These are phyloP conservation scores for Kluyveromyces aestuarii DNA, from an alignment of 805 yeast species.

Conservation along the genomic window DNA sequence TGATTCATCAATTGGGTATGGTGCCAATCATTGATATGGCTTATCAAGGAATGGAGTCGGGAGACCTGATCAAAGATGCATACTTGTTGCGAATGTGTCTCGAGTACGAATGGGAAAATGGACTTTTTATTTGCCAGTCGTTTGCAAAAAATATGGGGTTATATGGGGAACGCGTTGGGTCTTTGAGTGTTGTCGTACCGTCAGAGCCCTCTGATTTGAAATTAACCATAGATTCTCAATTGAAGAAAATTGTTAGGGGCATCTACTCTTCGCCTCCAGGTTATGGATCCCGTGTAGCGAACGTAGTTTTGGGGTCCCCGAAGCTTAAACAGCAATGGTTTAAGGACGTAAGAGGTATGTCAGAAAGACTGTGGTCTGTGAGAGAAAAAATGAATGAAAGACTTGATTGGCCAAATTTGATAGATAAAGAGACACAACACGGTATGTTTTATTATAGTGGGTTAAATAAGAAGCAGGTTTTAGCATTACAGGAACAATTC, in stretches of 20 bases:
- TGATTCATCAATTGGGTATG: slow-evolving; percentile 47
- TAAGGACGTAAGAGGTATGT: slow-evolving; percentile 68
- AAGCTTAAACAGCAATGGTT: slow-evolving; percentile 67
- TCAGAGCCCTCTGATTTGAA: slow-evolving; percentile 44
- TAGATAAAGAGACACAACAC: slow-evolving; percentile 52
- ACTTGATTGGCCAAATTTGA: slow-evolving; percentile 77
- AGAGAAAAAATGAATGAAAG: slow-evolving; percentile 54
- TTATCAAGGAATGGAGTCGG: slow-evolving; percentile 91
- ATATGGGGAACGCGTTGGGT: slow-evolving; percentile 92
- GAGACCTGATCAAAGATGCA: slow-evolving; percentile 68
- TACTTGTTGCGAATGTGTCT: slow-evolving; percentile 37
- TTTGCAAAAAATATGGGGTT: slow-evolving; percentile 94
- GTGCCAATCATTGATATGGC: slow-evolving; percentile 89
- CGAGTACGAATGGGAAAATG: slow-evolving; percentile 32
- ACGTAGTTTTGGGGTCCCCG: slow-evolving; percentile 56
- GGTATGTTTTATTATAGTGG: slow-evolving; percentile 98
- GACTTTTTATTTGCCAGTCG: slow-evolving; percentile 70
- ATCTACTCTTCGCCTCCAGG: slow-evolving; percentile 91
- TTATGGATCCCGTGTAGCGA: slow-evolving; percentile 87
- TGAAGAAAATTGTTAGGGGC: slow-evolving; percentile 77
- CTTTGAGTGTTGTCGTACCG: slow-evolving; percentile 51
- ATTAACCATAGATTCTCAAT: slow-evolving; percentile 59
- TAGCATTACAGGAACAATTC: slow-evolving; percentile 56
- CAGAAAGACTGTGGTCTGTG: slow-evolving; percentile 67
- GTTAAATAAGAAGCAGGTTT: slow-evolving; percentile 59